These are phyloP conservation scores for Fraxinus cuspidata DNA, from an alignment of 257 asterid species.

Conservation along the genomic window DNA sequence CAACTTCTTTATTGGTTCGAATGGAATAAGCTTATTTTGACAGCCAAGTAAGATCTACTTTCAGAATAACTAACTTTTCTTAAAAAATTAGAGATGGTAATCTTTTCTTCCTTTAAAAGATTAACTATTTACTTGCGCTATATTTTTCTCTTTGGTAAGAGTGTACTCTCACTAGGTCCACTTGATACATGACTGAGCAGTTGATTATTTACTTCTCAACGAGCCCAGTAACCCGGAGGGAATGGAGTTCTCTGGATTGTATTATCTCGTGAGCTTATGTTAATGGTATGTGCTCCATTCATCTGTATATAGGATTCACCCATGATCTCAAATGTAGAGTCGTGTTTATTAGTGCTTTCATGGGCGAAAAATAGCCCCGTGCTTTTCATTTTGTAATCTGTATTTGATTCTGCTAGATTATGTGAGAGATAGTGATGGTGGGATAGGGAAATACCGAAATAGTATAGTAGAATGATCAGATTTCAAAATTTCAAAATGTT, in stretches of 20 bases:
- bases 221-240: constrained; percentile 33
- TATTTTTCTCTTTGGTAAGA: constrained; percentile 9
- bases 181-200: constrained; percentile 28
- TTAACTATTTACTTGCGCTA: neutral
- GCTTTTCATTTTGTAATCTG: constrained; percentile 29
- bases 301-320: constrained; percentile 56
- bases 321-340: constrained; percentile 43
- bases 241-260: constrained; percentile 30
- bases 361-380: constrained; percentile 33
- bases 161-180: constrained; percentile 3
- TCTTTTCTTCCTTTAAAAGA: neutral
- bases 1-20: neutral
- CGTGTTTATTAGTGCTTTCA: constrained; percentile 34
- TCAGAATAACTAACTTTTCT: neutral
- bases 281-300: constrained; percentile 36
- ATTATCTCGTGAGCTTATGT: constrained; percentile 34
- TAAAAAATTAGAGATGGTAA: neutral
- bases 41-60: neutral
- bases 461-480: constrained; percentile 22
- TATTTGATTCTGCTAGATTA: constrained; percentile 16
- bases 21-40: neutral
- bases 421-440: constrained; percentile 29
- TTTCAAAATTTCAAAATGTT: neutral
- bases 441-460: constrained; percentile 25
- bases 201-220: constrained; percentile 28